Percentiles rank a stretch among this genome's conserved stretches.
phyloP scores from a whole-genome alignment of 2,329 filamentous ascomycete species.

The Cladosporium velox region DNA sequence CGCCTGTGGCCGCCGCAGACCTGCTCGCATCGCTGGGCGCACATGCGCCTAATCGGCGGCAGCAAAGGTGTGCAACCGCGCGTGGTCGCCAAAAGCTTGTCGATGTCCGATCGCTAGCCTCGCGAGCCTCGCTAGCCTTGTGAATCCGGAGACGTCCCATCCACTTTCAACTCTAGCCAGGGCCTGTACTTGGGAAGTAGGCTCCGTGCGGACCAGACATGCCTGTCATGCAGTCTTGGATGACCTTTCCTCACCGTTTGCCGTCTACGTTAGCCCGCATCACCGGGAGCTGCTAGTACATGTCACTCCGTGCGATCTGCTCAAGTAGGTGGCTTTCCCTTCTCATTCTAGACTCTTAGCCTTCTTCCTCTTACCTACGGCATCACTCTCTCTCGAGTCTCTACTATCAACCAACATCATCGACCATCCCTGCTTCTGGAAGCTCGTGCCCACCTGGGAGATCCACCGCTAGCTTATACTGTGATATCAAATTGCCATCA shows the following conservation, averaged over 20 bases:
- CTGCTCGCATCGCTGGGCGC: neutral
- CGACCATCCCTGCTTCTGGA: neutral
- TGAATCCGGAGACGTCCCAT: constrained; percentile 1
- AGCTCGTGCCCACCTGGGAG: neutral
- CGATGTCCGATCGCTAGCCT: neutral
- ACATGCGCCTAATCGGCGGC: neutral
- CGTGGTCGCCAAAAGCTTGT: neutral
- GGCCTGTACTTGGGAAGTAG: neutral
- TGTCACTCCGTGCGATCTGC: neutral
- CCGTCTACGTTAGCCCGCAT: constrained; percentile 1
- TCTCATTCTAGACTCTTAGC: neutral
- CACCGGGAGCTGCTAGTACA: neutral
- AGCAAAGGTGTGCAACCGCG: neutral
- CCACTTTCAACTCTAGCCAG: neutral
- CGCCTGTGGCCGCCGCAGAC: neutral
- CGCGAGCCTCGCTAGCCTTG: neutral
- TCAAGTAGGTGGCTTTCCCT: neutral
- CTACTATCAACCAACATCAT: neutral
- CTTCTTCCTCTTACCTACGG: neutral
- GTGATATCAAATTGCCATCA: constrained; percentile 11
- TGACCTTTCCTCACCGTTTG: constrained; percentile 5
- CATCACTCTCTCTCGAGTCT: neutral
- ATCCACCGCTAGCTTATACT: constrained; percentile 2
- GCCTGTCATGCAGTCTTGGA: neutral
- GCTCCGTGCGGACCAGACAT: constrained; percentile 3